Conservation (phyloP, 2,329 filamentous ascomycete genomes). For the Aspergillus pseudoglaucus region DNA sequence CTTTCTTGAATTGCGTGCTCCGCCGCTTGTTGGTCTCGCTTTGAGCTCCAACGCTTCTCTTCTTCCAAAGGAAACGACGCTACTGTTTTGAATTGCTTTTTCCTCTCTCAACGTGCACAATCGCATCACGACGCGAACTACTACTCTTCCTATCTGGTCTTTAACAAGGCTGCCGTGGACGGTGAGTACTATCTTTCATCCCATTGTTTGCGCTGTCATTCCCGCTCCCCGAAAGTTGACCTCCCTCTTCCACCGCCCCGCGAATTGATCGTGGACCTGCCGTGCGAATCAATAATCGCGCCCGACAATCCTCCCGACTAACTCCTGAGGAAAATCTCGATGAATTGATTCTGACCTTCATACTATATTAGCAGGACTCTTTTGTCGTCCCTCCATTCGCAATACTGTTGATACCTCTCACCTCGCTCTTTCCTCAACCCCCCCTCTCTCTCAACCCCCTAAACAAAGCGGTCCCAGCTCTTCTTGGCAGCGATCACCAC, state of each 20-base stretch:
- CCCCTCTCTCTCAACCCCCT: neutral
- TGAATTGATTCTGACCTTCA: neutral
- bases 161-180: neutral
- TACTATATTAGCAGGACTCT: neutral
- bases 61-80: neutral
- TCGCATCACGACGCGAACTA: no score
- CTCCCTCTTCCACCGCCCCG: neutral
- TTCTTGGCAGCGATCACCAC: slow-evolving; percentile 1
- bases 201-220: neutral
- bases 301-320: neutral
- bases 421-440: neutral
- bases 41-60: slow-evolving; percentile 20
- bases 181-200: neutral
- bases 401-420: neutral
- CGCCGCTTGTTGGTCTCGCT: slow-evolving; percentile 30
- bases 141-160: neutral
- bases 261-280: neutral
- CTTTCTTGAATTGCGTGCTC: slow-evolving; percentile 25
- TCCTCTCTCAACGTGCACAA: no score
- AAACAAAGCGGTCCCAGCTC: neutral
- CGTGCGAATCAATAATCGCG: neutral
- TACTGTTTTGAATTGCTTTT: no score
- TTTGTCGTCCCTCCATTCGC: neutral
- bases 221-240: neutral
- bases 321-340: neutral